phyloP scores from a whole-genome alignment of 2,329 filamentous ascomycete genomes.

The Rhynchosporium agropyri region DNA sequence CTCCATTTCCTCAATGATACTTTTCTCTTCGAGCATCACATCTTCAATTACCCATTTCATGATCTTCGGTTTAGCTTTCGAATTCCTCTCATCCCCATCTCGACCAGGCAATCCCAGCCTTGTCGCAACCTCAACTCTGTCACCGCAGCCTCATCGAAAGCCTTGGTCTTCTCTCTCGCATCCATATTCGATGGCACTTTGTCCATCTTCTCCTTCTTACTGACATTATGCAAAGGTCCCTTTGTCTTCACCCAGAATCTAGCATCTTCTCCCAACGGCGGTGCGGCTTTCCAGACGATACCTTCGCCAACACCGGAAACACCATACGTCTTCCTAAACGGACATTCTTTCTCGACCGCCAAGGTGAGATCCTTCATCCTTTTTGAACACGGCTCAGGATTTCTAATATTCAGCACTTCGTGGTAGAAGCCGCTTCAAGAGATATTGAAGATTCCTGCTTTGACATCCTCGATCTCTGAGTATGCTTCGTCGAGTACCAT shows the following conservation, averaged over 20 bases:
- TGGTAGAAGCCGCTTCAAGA: constrained; percentile 31
- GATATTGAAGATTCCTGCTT: constrained; percentile 29
- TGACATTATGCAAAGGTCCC: constrained; percentile 24
- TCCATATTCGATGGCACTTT: not conserved
- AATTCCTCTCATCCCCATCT: constrained; percentile 26
- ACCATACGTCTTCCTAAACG: constrained; percentile 33
- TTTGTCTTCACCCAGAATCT: constrained; percentile 37
- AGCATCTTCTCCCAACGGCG: constrained; percentile 28
- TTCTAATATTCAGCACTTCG: constrained; percentile 18
- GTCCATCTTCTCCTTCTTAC: constrained; percentile 22
- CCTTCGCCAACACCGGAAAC: constrained; percentile 33
- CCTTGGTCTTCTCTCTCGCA: constrained; percentile 15
- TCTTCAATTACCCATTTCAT: constrained; percentile 30
- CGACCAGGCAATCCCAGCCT: constrained; percentile 28
- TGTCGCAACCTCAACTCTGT: constrained; percentile 31
- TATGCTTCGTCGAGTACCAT: constrained; percentile 31
- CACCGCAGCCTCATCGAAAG: constrained; percentile 27
- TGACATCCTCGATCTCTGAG: constrained; percentile 28
- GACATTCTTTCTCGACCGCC: constrained; percentile 34
- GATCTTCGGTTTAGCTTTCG: constrained; percentile 16
- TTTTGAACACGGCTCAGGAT: constrained; percentile 5
- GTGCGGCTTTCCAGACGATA: constrained; percentile 35
- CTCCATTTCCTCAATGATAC: constrained; percentile 12
- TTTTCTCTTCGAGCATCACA: constrained; percentile 21
- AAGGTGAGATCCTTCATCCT: constrained; percentile 25